phyloP scores from a whole-genome alignment of 306 rosid species.

The Arachis hypogaea region DNA sequence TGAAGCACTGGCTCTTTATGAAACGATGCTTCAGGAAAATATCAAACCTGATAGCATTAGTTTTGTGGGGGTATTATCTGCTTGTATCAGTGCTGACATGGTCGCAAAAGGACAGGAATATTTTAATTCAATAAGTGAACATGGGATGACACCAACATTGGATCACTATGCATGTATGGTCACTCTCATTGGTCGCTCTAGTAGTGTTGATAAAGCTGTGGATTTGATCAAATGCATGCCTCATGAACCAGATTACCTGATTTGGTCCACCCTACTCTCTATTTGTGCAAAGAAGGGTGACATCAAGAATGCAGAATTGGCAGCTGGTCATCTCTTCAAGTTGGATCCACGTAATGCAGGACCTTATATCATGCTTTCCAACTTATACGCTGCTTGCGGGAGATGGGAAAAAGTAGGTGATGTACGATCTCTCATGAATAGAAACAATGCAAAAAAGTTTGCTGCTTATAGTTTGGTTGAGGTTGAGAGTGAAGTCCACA shows the following conservation, averaged over 20 bases:
- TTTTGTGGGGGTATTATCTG: slow-evolving; percentile 51
- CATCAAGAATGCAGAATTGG: slow-evolving; percentile 48
- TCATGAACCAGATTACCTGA: slow-evolving; percentile 42
- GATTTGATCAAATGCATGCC: slow-evolving; percentile 51
- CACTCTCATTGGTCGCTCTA: slow-evolving; percentile 54
- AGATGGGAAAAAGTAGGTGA: slow-evolving; percentile 55
- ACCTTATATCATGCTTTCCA: slow-evolving; percentile 57
- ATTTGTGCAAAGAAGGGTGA: slow-evolving; percentile 44
- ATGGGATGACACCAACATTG: slow-evolving; percentile 50
- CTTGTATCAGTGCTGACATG: slow-evolving; percentile 51
- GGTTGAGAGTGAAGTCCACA: slow-evolving; percentile 49
- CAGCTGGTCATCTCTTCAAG: slow-evolving; percentile 49
- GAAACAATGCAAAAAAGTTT: slow-evolving; percentile 51
- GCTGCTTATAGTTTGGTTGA: slow-evolving; percentile 58
- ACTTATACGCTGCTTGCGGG: slow-evolving; percentile 55
- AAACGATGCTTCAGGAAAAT: slow-evolving; percentile 51
- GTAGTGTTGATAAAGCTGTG: slow-evolving; percentile 43
- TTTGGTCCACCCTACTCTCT: slow-evolving; percentile 54
- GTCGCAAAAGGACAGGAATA: slow-evolving; percentile 47
- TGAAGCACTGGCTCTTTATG: slow-evolving; percentile 50
- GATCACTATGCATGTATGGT: slow-evolving; percentile 59
- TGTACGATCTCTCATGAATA: slow-evolving; percentile 51
- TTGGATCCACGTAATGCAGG: slow-evolving; percentile 53
- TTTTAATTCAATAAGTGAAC: slow-evolving; percentile 50
- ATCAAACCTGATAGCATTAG: slow-evolving; percentile 51